Evolutionary conservation across 129 eudicot species (phyloP).

Genomic region (Tanacetum coccineum): DNA sequence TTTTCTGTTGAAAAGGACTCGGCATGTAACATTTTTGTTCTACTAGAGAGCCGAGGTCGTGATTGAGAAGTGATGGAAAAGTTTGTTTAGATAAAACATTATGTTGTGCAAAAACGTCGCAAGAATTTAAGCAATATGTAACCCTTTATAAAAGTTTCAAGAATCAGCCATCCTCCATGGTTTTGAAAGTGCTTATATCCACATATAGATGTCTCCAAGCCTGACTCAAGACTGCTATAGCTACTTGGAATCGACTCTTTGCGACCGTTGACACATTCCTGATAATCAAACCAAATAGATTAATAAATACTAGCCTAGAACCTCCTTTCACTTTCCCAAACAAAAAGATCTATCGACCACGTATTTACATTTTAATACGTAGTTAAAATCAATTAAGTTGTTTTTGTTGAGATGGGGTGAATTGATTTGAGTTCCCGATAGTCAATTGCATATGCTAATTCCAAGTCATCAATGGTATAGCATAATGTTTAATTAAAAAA

Average conservation of each 20-base stretch:
- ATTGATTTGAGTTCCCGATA: neutral
- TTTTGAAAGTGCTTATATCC: too few relatives aligned
- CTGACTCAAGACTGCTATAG: slow-evolving; percentile 47
- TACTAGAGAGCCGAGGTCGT: too few relatives aligned
- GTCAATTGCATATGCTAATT: neutral
- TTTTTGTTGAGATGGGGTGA: neutral
- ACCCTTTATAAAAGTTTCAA: too few relatives aligned
- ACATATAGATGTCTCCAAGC: too few relatives aligned
- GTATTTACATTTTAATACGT: neutral
- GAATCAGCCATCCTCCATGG: too few relatives aligned
- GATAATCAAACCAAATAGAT: slow-evolving; percentile 1
- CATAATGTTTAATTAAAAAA: neutral
- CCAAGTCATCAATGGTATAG: neutral
- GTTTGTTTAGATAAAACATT: too few relatives aligned
- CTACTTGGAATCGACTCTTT: slow-evolving; percentile 38
- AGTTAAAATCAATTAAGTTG: neutral
- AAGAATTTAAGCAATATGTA: too few relatives aligned
- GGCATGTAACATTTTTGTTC: too few relatives aligned
- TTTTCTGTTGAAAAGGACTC: too few relatives aligned
- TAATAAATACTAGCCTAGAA: neutral
- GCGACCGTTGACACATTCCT: slow-evolving; percentile 46
- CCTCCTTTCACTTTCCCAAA: too few relatives aligned
- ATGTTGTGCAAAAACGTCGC: too few relatives aligned
- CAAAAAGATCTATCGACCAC: neutral
- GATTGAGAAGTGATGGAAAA: too few relatives aligned